phyloP scores from a whole-genome alignment of 148 eudicot species.

The Dysphania ambrosioides region DNA sequence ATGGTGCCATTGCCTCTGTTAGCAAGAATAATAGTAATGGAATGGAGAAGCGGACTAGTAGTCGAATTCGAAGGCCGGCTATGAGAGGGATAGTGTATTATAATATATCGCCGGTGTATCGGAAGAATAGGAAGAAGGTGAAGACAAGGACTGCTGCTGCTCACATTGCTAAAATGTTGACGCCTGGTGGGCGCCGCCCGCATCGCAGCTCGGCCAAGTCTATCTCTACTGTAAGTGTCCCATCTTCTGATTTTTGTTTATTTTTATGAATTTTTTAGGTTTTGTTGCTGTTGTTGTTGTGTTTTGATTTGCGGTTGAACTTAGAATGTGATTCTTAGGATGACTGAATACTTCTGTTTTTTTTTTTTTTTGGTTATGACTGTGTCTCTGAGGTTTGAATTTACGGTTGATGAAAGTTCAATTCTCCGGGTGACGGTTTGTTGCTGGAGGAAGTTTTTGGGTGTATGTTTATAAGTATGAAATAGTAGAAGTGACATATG shows the following conservation, averaged over 20 bases:
- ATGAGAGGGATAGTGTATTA: constrained; percentile 30
- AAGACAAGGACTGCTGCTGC: constrained; percentile 78
- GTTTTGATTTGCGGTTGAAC: background rate
- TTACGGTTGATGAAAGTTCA: constrained; percentile 22
- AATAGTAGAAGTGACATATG: constrained; percentile 6
- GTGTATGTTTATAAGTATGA: background rate
- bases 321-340: background rate
- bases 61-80: constrained; percentile 60
- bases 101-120: constrained; percentile 35
- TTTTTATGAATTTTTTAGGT: background rate
- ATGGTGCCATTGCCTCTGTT: background rate
- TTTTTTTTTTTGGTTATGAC: background rate
- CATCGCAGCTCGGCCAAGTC: constrained; percentile 31
- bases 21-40: background rate
- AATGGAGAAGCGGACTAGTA: constrained; percentile 60
- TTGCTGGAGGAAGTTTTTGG: background rate
- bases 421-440: background rate
- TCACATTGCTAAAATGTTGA: constrained; percentile 75
- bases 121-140: constrained; percentile 55
- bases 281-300: background rate
- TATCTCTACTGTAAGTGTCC: constrained; percentile 38
- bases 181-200: constrained; percentile 50
- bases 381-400: constrained; percentile 2
- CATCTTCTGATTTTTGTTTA: background rate
- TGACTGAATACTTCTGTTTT: background rate